Evolutionary conservation across 768 basidiomycete genomes (phyloP), one percentile per base, ranked within the genome.

Genomic region (Boletus pseudo-olivaceus): DNA sequence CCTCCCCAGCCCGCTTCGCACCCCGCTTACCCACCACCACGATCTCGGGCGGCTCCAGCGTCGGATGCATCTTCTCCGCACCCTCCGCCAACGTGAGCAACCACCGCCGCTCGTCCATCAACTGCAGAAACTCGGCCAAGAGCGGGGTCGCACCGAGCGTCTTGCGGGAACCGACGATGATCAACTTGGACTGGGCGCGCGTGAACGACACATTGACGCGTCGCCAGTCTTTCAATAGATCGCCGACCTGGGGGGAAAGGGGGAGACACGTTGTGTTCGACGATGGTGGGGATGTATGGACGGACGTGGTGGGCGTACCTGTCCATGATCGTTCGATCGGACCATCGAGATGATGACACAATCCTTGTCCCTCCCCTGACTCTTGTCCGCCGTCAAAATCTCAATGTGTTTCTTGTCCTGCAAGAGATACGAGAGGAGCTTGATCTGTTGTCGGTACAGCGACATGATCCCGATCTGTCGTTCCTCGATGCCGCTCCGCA

Each of bases 151-250:
- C 66, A 39, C 81, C 68, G 10, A 99, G 77, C 1, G 96, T 99
- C 62, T 73, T 80, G 39, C 87, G 79, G 0, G 93, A 95, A 5
- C 97, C 96, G 62, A 99, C 78, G 54, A 99, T 87, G 69, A 98
- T 78, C 3, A 99, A 75, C 73, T 99, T 99, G 33, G 83, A 82
- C 51, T 87, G 84, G 0, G 95, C 96, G 15, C 97, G 87, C 1
- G 96, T 98, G 69, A 98, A 93, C 7, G 93, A 89, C 17, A 99
- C 97, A 65, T 99, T 99, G 78, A 98, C 87, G 33, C 97, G 73
- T 35, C 97, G 79, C 95, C 96, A 98, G 67, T 99, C 97, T 62
- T 89, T 92, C 26, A 98, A 76, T 2, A 99, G 78, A 49, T 98
- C 94, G 9, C 97, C 97, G 27, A 93, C 79, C 94, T 96, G 56